Conservation (phyloP, 2,329 filamentous ascomycete species). For the Alternaria atra region DNA sequence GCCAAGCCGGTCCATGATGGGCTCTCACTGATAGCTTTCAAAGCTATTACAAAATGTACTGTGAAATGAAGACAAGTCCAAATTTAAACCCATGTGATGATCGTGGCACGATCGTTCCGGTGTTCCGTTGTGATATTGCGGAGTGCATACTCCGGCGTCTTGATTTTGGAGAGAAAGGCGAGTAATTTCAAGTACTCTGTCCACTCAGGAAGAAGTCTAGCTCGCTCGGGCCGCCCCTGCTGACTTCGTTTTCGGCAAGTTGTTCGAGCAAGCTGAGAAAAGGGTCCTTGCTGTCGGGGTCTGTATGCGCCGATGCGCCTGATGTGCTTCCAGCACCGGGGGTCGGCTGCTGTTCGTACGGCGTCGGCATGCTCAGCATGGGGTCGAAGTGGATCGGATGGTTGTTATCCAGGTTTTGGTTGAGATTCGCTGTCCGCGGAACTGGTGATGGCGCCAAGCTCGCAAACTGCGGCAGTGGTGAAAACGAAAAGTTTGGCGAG, state of each 20-base stretch:
- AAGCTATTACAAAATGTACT: conserved; percentile 22
- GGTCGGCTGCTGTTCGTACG: conserved; percentile 56
- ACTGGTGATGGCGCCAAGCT: conserved; percentile 45
- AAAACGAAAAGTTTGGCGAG: conserved; percentile 54
- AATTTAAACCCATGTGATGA: conserved; percentile 3
- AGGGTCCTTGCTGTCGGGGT: conserved; percentile 74
- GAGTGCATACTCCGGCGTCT: neutral
- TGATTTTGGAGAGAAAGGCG: conserved; percentile 8
- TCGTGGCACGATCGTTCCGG: conserved; percentile 6
- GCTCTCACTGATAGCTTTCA: conserved; percentile 19
- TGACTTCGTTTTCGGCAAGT: conserved; percentile 80
- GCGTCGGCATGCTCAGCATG: conserved; percentile 54
- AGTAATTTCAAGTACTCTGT: conserved; percentile 34
- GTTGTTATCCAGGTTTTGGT: conserved; percentile 26
- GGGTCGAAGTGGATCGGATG: conserved; percentile 42
- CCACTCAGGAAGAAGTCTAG: conserved; percentile 76
- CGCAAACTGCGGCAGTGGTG: conserved; percentile 45
- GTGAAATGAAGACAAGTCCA: conserved; percentile 15
- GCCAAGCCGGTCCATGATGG: conserved; percentile 6
- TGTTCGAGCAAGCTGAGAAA: conserved; percentile 83
- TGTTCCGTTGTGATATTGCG: conserved; percentile 7
- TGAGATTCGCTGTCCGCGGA: conserved; percentile 30
- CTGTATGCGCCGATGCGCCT: conserved; percentile 52
- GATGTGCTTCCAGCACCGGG: conserved; percentile 55
- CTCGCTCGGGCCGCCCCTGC: conserved; percentile 73